phyloP scores from a whole-genome alignment of 805 yeast species.

The Ogataea angusta region DNA sequence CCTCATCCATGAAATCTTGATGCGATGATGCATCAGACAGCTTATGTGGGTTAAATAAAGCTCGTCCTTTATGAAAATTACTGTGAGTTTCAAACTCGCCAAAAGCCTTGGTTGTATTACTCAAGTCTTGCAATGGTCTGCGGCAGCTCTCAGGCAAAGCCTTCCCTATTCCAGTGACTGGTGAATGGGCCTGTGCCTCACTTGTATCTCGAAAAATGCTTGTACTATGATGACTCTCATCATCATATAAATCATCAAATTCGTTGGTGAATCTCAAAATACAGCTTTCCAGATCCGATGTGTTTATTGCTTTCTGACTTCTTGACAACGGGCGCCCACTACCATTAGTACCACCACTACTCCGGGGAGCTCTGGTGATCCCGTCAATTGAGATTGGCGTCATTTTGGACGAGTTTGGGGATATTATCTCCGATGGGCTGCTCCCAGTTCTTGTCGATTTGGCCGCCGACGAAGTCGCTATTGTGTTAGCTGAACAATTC shows the following conservation, averaged over 20 bases:
- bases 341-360: slow-evolving; percentile 11
- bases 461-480: background rate
- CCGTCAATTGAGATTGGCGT: slow-evolving; percentile 17
- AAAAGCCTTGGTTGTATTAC: background rate
- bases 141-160: too few relatives aligned
- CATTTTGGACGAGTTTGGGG: slow-evolving; percentile 9
- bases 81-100: too few relatives aligned
- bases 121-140: background rate
- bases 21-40: background rate
- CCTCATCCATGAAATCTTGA: slow-evolving; percentile 27
- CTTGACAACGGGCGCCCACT: slow-evolving; percentile 21
- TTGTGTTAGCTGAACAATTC: slow-evolving; percentile 1
- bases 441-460: slow-evolving; percentile 1
- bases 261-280: slow-evolving; percentile 39
- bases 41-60: too few relatives aligned
- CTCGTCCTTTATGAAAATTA: too few relatives aligned
- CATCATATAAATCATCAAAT: slow-evolving; percentile 37
- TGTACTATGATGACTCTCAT: slow-evolving; percentile 22
- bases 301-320: slow-evolving; percentile 33
- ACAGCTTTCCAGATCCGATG: slow-evolving; percentile 40
- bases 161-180: background rate
- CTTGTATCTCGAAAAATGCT: slow-evolving; percentile 30
- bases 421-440: slow-evolving; percentile 10
- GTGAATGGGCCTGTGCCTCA: background rate
- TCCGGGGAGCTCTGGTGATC: slow-evolving; percentile 4